Evolutionary conservation across 345 rosid genomes (phyloP).

Genomic region (Eucalyptus cloeziana): DNA sequence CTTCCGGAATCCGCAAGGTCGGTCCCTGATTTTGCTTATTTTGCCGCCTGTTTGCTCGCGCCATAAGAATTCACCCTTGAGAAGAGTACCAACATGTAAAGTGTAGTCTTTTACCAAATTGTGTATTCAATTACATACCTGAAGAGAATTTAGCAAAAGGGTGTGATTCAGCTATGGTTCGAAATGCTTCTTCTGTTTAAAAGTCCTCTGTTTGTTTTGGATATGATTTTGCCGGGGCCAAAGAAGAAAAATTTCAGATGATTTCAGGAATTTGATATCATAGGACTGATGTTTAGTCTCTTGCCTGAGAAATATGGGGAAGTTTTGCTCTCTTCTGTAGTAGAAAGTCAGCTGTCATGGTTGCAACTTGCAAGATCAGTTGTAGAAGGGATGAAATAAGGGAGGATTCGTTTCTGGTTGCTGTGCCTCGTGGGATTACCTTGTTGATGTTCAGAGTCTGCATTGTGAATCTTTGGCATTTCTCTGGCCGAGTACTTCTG

Average conservation of each 20-base stretch:
- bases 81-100: not conserved
- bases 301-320: not conserved
- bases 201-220: not conserved
- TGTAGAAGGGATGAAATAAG: not conserved
- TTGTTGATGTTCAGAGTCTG: not conserved
- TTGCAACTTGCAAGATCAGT: not conserved
- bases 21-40: not conserved
- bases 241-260: not conserved
- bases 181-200: not conserved
- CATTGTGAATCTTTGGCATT: not conserved
- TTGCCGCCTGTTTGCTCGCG: not conserved
- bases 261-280: not conserved
- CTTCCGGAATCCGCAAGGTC: conserved; percentile 45
- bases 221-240: not conserved
- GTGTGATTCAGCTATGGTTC: not conserved
- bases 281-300: not conserved
- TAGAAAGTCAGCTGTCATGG: not conserved
- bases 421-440: not conserved
- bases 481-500: not conserved
- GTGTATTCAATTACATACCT: not conserved
- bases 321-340: not conserved
- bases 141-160: not conserved
- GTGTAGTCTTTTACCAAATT: not conserved
- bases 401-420: not conserved
- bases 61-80: not conserved